These are phyloP conservation scores for carrot (Daucus carota) DNA, from an alignment of 129 eudicot species.

Conservation along the genomic window DH1_v3.0 NC_030383.2:48906501-48907000, in stretches of 20 bases:
- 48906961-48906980: conserved; percentile 33
- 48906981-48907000: conserved; percentile 26
- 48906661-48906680: background rate
- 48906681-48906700: no score
- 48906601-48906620: background rate
- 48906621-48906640: background rate
- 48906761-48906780: background rate
- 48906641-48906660: background rate
- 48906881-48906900: background rate
- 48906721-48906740: no score
- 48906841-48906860: conserved; percentile 1
- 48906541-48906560: background rate
- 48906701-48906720: no score
- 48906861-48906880: background rate
- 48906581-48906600: background rate
- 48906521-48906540: background rate
- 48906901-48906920: background rate
- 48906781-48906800: background rate
- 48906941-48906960: conserved; percentile 18
- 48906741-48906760: background rate
- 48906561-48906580: background rate
- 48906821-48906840: background rate
- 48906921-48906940: background rate
- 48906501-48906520: background rate
- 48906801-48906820: background rate